Conservation (phyloP, 139 green algal species). For the Coelastrella sp. region DNA sequence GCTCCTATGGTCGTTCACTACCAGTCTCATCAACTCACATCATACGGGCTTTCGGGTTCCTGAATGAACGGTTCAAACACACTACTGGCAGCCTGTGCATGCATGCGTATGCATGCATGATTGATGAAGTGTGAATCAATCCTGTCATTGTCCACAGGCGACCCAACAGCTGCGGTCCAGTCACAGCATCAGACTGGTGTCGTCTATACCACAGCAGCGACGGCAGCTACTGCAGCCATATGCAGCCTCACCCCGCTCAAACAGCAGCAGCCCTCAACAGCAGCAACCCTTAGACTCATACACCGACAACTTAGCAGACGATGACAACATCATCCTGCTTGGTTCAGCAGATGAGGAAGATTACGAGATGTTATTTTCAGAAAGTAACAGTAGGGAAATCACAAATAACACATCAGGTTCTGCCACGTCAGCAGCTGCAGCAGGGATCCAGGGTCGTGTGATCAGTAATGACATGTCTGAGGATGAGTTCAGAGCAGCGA, state of each 20-base stretch:
- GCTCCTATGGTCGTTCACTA: too few relatives aligned
- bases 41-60: too few relatives aligned
- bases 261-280: slow-evolving; percentile 2
- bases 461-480: not conserved
- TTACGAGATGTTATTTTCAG: not conserved
- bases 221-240: not conserved
- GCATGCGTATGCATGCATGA: too few relatives aligned
- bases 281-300: not conserved
- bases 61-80: too few relatives aligned
- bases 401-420: not conserved
- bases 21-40: too few relatives aligned
- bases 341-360: slow-evolving; percentile 40
- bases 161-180: not conserved
- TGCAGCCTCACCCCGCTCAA: not conserved
- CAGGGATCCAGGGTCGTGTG: not conserved
- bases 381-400: not conserved
- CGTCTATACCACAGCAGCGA: not conserved
- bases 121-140: too few relatives aligned
- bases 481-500: slow-evolving; percentile 35
- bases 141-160: too few relatives aligned
- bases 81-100: too few relatives aligned
- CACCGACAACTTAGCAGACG: slow-evolving; percentile 16
- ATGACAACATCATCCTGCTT: slow-evolving; percentile 43
- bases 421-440: not conserved
- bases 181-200: not conserved